Percentiles rank a stretch among this genome's conserved stretches.
These are phyloP conservation scores for Hypocrella siamensis DNA, from an alignment of 2,329 filamentous ascomycete genomes.

Conservation along the genomic window DNA sequence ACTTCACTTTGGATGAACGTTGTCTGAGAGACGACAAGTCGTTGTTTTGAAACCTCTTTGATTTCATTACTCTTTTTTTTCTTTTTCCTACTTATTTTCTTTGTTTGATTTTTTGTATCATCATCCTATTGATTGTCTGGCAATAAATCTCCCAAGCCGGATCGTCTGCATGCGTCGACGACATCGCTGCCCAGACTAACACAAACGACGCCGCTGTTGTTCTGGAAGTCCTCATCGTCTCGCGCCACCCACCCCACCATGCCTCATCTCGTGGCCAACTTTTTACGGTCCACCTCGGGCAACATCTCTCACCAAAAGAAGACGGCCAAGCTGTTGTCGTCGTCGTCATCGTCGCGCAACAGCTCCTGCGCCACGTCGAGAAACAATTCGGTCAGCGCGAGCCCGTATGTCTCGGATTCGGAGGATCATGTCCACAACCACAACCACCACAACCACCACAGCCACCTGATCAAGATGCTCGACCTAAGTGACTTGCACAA, in stretches of 20 bases:
- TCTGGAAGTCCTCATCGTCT: not conserved
- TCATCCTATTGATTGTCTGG: too few relatives aligned
- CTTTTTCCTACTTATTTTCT: too few relatives aligned
- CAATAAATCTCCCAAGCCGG: too few relatives aligned
- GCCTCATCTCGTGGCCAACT: conserved; percentile 42
- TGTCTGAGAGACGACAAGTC: too few relatives aligned
- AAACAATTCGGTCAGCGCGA: conserved; percentile 14
- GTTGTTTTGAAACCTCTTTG: too few relatives aligned
- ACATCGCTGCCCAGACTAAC: not conserved
- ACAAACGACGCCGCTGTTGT: not conserved
- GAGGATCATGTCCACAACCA: conserved; percentile 15
- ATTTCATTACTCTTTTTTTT: too few relatives aligned
- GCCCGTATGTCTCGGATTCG: conserved; percentile 18
- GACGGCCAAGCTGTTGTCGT: conserved; percentile 13
- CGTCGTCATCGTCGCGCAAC: conserved; percentile 14
- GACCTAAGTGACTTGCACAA: conserved; percentile 22
- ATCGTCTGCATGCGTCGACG: too few relatives aligned
- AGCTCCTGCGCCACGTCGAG: conserved; percentile 13
- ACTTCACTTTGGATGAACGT: too few relatives aligned
- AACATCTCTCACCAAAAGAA: conserved; percentile 35
- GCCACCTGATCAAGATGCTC: conserved; percentile 18
- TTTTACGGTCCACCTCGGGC: conserved; percentile 41
- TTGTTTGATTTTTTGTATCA: too few relatives aligned
- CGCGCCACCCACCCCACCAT: too few relatives aligned
- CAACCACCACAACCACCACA: not conserved